These are phyloP conservation scores for Carex parvula DNA, from an alignment of 176 grass and related monocot species.

Conservation along the genomic window DNA sequence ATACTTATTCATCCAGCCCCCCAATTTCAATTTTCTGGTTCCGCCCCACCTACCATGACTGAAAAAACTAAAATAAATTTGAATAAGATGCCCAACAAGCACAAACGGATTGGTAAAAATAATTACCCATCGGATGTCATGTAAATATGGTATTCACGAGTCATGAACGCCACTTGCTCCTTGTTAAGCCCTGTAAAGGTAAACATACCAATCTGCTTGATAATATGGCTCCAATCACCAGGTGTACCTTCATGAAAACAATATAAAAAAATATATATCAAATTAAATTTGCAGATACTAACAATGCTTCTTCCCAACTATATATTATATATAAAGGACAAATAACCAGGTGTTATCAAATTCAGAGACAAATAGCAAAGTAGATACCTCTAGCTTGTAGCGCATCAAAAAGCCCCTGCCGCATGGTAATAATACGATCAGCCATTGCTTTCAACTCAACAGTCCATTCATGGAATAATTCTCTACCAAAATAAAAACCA, in stretches of 20 bases:
- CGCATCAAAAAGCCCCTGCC: constrained; percentile 79
- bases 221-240: constrained; percentile 97
- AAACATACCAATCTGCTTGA: constrained; percentile 99
- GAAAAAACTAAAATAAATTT: neutral
- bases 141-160: constrained; percentile 86
- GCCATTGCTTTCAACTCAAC: constrained; percentile 95
- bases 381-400: constrained; percentile 64
- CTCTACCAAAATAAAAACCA: constrained; percentile 47
- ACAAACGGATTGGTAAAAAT: neutral
- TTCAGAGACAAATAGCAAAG: constrained; percentile 18
- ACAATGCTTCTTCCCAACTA: neutral
- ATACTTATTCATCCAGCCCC: too few species aligned
- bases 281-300: neutral
- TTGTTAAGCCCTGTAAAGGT: constrained; percentile 94
- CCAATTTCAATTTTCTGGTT: too few species aligned
- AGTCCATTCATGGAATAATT: constrained; percentile 88
- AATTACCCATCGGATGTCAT: constrained; percentile 99
- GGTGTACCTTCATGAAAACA: constrained; percentile 64
- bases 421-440: constrained; percentile 93
- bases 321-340: constrained; percentile 18
- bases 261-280: neutral
- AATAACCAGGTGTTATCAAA: constrained; percentile 23
- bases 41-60: neutral
- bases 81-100: neutral
- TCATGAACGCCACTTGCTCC: constrained; percentile 95